phyloP scores from a whole-genome alignment of 108 stramenopile genomes.

The Schizochytrium sp. region DNA sequence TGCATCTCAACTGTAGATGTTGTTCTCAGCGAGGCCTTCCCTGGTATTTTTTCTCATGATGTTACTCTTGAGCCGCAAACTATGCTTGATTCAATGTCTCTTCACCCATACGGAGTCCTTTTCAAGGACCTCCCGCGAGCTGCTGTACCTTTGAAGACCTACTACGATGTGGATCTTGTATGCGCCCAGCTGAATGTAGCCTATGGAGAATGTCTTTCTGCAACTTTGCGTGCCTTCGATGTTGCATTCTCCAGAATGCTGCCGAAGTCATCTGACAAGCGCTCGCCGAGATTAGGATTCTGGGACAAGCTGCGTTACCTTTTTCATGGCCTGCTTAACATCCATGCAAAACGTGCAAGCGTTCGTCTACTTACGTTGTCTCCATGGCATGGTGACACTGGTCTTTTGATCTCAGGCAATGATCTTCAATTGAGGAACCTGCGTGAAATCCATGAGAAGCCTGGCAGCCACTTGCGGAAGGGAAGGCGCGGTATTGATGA shows the following conservation, averaged over 20 bases:
- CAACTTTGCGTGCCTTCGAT: constrained; percentile 12
- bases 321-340: constrained; percentile 38
- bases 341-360: constrained; percentile 31
- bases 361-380: constrained; percentile 32
- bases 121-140: neutral
- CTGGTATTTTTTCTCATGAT: neutral
- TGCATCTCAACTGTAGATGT: constrained; percentile 12
- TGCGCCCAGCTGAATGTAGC: constrained; percentile 52
- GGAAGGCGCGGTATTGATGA: neutral
- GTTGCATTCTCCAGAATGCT: constrained; percentile 6
- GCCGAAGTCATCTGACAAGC: constrained; percentile 49
- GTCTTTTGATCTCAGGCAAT: neutral
- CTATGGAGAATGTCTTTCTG: constrained; percentile 48
- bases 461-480: neutral
- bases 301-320: constrained; percentile 56
- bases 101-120: constrained; percentile 3
- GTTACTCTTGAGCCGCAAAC: neutral
- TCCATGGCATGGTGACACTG: constrained; percentile 58
- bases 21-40: constrained; percentile 38
- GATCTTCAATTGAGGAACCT: constrained; percentile 5
- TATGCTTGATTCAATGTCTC: neutral
- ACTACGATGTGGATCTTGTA: constrained; percentile 24
- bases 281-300: constrained; percentile 47
- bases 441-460: constrained; percentile 27
- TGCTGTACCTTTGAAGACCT: neutral